Conservation (phyloP, 345 rosid species). For the Eucalyptus tenuipes region DNA sequence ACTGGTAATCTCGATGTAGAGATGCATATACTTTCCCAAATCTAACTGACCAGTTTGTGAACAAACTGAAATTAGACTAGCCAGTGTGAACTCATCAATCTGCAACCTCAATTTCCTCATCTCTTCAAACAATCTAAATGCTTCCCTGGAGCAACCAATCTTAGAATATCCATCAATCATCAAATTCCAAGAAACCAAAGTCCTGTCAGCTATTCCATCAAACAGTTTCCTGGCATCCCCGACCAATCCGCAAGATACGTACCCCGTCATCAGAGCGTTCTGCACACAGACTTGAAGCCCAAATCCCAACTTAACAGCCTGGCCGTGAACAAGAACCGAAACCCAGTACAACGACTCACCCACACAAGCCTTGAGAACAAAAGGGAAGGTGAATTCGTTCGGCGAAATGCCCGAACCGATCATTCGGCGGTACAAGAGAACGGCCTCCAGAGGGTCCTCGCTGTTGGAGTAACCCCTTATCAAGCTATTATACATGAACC, state of each 20-base stretch:
- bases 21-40: conserved; percentile 18
- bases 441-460: conserved; percentile 2
- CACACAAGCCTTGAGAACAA: conserved; percentile 22
- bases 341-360: not conserved
- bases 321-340: conserved; percentile 11
- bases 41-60: conserved; percentile 1
- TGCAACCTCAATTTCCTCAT: conserved; percentile 6
- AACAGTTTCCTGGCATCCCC: conserved; percentile 14
- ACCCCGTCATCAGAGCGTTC: conserved; percentile 5
- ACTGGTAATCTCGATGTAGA: conserved; percentile 4
- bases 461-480: conserved; percentile 12
- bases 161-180: conserved; percentile 23
- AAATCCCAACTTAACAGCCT: conserved; percentile 8
- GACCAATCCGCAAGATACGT: not conserved
- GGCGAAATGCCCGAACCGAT: conserved; percentile 9
- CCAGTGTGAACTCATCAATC: conserved; percentile 16
- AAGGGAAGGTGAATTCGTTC: conserved; percentile 23
- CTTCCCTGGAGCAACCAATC: conserved; percentile 8
- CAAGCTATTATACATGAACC: conserved; percentile 7
- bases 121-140: conserved; percentile 12
- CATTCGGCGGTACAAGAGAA: conserved; percentile 11
- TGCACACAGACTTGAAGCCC: conserved; percentile 6
- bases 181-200: conserved; percentile 26
- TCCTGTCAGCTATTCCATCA: conserved; percentile 13
- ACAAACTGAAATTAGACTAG: conserved; percentile 8